Conservation (phyloP, 2,329 filamentous ascomycete genomes). For the Colletotrichum coccodes region DNA sequence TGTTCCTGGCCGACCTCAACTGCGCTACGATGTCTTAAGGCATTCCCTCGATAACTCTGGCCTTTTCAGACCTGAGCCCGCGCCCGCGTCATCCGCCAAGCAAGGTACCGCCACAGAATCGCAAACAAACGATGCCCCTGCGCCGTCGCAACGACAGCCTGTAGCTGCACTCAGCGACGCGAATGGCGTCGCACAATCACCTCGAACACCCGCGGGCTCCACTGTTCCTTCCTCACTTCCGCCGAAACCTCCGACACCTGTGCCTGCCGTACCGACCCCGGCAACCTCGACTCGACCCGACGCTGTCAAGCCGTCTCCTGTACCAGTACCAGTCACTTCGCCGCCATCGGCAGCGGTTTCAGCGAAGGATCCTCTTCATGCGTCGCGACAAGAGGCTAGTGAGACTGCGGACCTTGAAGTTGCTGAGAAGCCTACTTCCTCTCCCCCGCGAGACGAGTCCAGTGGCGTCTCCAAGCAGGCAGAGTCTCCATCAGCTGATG, state of each 20-base stretch:
- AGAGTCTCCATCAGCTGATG: constrained; percentile 4
- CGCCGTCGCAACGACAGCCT: constrained; percentile 8
- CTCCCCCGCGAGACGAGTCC: neutral
- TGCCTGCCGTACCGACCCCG: neutral
- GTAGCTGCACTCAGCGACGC: neutral
- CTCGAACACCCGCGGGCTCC: constrained; percentile 2
- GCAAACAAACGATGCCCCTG: constrained; percentile 5
- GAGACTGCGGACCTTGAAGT: neutral
- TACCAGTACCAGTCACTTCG: neutral
- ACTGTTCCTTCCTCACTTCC: neutral
- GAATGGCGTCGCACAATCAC: constrained; percentile 7
- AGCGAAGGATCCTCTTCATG: constrained; percentile 20
- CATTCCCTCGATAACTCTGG: constrained; percentile 46
- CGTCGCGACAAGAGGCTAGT: constrained; percentile 18
- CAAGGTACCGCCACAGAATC: constrained; percentile 9
- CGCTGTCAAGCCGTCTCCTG: neutral
- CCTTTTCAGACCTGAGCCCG: constrained; percentile 19
- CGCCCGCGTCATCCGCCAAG: constrained; percentile 11
- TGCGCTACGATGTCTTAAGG: constrained; percentile 55
- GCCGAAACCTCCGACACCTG: constrained; percentile 20
- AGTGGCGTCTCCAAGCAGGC: constrained; percentile 13
- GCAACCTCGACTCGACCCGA: constrained; percentile 8
- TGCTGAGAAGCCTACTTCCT: neutral
- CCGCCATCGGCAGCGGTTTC: neutral
- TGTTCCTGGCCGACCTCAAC: constrained; percentile 60